Percentiles rank a stretch among this genome's conserved stretches.
phyloP scores from a whole-genome alignment of 2,329 filamentous ascomycete genomes.

The Aotearoamyces nothofagi region DNA sequence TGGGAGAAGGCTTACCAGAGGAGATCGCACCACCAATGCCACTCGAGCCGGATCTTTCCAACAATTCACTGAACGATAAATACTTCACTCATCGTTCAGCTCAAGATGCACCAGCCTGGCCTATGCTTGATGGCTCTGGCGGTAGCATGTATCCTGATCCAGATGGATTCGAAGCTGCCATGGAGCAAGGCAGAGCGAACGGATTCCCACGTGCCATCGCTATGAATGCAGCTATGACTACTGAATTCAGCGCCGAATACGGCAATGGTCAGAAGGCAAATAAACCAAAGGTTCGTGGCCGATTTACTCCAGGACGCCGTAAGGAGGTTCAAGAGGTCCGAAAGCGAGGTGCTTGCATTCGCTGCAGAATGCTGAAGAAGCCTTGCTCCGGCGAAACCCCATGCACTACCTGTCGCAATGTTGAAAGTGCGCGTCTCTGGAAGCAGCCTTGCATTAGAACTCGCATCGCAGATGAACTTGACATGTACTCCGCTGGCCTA shows the following conservation, averaged over 20 bases:
- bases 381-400: constrained; percentile 49
- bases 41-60: constrained; percentile 11
- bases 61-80: constrained; percentile 10
- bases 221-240: constrained; percentile 14
- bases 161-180: constrained; percentile 5
- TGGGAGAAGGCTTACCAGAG: constrained; percentile 8
- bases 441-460: constrained; percentile 47
- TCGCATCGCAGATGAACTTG: constrained; percentile 43
- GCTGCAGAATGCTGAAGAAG: constrained; percentile 50
- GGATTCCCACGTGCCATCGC: constrained; percentile 9
- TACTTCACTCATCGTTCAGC: constrained; percentile 7
- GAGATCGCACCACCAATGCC: constrained; percentile 6
- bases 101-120: constrained; percentile 13
- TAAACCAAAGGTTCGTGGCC: constrained; percentile 33
- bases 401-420: constrained; percentile 47
- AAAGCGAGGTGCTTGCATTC: constrained; percentile 48
- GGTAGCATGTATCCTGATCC: constrained; percentile 10
- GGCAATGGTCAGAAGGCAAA: constrained; percentile 15
- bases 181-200: constrained; percentile 3
- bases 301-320: constrained; percentile 40
- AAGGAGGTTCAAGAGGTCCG: constrained; percentile 51
- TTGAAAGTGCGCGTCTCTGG: constrained; percentile 50
- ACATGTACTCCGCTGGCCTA: constrained; percentile 47
- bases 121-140: constrained; percentile 13
- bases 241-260: constrained; percentile 19